Conservation (phyloP, 768 basidiomycete genomes). For the Suillus tomentosus region DNA sequence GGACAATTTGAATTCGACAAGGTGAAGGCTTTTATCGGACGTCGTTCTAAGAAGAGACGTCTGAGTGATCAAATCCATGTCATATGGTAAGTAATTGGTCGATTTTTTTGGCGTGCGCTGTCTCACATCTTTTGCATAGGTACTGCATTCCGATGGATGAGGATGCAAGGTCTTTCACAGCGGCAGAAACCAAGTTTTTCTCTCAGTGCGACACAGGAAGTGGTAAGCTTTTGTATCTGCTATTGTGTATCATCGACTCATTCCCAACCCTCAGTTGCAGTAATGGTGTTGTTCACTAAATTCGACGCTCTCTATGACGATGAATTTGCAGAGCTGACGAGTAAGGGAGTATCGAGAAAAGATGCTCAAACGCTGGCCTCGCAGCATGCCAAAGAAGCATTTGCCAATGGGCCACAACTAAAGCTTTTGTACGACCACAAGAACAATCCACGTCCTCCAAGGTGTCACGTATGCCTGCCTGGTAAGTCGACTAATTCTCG, state of each 20-base stretch:
- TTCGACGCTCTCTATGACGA: not conserved
- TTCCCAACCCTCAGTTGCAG: not conserved
- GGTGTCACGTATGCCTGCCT: not conserved
- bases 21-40: not conserved
- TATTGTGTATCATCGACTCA: not conserved
- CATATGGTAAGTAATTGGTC: not conserved
- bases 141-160: constrained; percentile 2
- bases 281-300: not conserved
- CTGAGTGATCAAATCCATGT: not conserved
- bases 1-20: not conserved
- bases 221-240: not conserved
- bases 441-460: not conserved
- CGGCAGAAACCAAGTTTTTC: not conserved
- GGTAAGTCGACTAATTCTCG: not conserved
- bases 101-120: not conserved
- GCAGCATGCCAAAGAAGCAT: not conserved
- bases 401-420: not conserved
- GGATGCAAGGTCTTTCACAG: not conserved
- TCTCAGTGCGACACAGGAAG: not conserved
- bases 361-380: not conserved
- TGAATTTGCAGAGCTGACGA: not conserved
- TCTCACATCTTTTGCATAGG: not conserved
- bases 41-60: not conserved
- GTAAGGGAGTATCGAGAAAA: not conserved
- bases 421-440: not conserved